Evolutionary conservation across 768 basidiomycete genomes (phyloP), one percentile per base, ranked within the genome.

Genomic region (Tephrocybe sp.): DNA sequence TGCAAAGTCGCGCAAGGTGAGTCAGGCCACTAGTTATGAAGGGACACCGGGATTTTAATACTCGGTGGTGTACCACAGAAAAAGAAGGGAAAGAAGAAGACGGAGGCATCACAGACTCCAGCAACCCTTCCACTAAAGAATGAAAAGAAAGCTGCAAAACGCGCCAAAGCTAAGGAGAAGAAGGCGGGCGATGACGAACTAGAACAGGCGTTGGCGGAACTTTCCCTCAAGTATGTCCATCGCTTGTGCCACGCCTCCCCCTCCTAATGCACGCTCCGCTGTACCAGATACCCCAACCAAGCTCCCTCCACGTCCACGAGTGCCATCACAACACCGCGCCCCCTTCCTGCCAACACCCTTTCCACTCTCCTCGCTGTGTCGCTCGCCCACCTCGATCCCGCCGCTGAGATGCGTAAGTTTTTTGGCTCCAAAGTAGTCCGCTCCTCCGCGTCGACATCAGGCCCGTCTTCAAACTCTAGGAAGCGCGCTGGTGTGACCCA

Each of bases 371-470:
- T 96, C 17, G 73, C 89, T 0, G 85, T 96, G n/a, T 92, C 90
- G 0, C 74, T 86, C 1, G 73, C 86, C 34, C 78, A 92, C 59
- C 82, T 99, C 14, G 93, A 98, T 56, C 77, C 85, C 10, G 93
- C 96, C 53, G 87, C 88, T 0, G 97, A 99, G 64, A 81, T 98
- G 70, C 85, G 89, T 49, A 87, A 85, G 56, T 96, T 98, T 77
- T 99, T 99, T 63, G 96, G 96, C 1, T 80, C 90, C 17, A 90
- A 86, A 61, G 94, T 97, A 51, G 80, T 98, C 8, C 74, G 76
- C n/a, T 82, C 86, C 2, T 77, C 75, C 24, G 65, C 68, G 1
- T 62, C 65, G 3, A 57, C 73, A 0, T 51, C 76, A 2, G 63
- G 73, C 12, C 54, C 71, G 18, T 62, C 71, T 3, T 65, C 75